These are phyloP conservation scores for Neckera pumila DNA, from an alignment of 225 moss, liverwort and hornwort genomes.

Conservation along the genomic window DNA sequence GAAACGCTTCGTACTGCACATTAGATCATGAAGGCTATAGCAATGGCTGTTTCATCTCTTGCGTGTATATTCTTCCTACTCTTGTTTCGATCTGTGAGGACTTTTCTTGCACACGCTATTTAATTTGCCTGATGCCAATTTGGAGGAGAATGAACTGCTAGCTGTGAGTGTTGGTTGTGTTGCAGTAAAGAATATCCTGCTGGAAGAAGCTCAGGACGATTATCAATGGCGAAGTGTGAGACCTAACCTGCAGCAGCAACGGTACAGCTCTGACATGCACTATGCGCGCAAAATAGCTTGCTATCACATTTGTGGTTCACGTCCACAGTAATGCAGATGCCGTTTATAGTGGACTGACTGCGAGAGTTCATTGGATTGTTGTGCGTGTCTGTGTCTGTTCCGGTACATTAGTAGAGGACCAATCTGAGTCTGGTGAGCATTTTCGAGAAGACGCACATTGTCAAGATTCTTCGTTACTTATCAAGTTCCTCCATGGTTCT, in stretches of 20 bases:
- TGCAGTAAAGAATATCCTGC: background rate
- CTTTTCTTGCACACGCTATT: background rate
- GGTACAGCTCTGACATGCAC: background rate
- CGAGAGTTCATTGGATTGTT: background rate
- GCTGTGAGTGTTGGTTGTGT: background rate
- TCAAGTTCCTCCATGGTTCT: background rate
- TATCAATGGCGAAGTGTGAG: background rate
- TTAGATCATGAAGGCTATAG: background rate
- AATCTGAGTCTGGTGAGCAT: background rate
- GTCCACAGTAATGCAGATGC: background rate
- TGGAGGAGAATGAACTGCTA: background rate
- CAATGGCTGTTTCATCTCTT: background rate
- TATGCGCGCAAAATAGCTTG: background rate
- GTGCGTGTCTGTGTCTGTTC: background rate
- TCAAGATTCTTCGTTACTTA: background rate
- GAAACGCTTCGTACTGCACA: background rate
- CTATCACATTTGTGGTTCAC: background rate
- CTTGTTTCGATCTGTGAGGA: background rate
- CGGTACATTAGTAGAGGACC: background rate
- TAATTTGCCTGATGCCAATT: background rate
- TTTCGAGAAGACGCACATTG: background rate
- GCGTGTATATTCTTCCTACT: background rate
- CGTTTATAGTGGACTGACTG: background rate
- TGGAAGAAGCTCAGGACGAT: background rate
- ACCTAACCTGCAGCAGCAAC: background rate